Percentiles rank a stretch among this genome's conserved stretches.
Conservation (phyloP, 306 rosid genomes). For the Cucurbita ficifolia region DNA sequence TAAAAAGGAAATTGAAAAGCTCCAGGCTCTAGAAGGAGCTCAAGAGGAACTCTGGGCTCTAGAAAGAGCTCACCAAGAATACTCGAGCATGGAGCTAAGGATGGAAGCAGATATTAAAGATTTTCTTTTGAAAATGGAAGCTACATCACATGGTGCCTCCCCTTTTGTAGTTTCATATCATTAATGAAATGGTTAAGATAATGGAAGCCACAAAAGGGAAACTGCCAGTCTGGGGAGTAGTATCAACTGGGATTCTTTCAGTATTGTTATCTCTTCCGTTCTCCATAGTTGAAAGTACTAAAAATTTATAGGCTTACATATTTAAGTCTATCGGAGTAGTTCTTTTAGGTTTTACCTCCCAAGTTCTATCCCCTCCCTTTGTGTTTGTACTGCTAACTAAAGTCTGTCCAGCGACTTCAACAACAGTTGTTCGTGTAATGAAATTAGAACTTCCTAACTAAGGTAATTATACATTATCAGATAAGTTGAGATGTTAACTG, state of each 20-base stretch:
- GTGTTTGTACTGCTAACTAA: background rate
- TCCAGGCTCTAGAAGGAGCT: background rate
- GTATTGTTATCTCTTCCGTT: background rate
- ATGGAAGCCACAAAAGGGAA: slow-evolving; percentile 27
- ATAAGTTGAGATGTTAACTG: background rate
- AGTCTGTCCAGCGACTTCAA: background rate
- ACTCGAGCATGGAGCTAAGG: slow-evolving; percentile 62
- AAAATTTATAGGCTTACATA: background rate
- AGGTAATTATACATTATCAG: background rate
- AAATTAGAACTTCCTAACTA: background rate
- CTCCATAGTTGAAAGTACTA: background rate
- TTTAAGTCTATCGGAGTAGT: background rate
- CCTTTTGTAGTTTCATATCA: too few relatives aligned
- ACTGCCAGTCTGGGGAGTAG: slow-evolving; percentile 35
- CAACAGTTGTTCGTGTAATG: background rate
- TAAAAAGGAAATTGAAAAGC: slow-evolving; percentile 40
- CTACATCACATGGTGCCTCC: background rate
- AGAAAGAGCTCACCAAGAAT: slow-evolving; percentile 57
- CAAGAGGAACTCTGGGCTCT: slow-evolving; percentile 35
- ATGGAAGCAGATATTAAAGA: slow-evolving; percentile 81
- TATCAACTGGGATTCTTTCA: background rate
- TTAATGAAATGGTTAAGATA: too few relatives aligned
- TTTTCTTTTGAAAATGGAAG: slow-evolving; percentile 76
- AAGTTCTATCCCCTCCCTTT: background rate
- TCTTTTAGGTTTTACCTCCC: background rate